Evolutionary conservation across 768 basidiomycete species (phyloP).

Genomic region (Rhizopogon salebrosus): DNA sequence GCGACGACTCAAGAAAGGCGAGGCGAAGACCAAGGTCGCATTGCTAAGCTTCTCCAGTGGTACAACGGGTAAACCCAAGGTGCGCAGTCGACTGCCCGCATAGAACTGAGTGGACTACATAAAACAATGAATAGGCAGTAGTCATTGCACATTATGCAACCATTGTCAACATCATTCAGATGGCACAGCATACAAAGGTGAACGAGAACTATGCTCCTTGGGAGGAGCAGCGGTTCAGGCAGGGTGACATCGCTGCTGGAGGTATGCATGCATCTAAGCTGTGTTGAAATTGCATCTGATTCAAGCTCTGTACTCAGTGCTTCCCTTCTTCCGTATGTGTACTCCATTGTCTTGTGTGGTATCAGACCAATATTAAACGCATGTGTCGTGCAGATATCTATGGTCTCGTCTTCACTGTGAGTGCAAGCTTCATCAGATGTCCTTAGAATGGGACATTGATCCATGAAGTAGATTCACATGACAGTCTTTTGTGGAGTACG

Average conservation of each 20-base stretch:
- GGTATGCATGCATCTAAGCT: constrained; percentile 32
- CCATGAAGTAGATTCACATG: constrained; percentile 40
- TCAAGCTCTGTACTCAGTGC: constrained; percentile 29
- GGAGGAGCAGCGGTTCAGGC: constrained; percentile 37
- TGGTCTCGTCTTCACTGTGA: constrained; percentile 52
- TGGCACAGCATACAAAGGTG: constrained; percentile 43
- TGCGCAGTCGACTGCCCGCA: neutral
- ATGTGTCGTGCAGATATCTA: constrained; percentile 42
- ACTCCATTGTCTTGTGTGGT: constrained; percentile 6
- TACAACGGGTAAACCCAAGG: constrained; percentile 54
- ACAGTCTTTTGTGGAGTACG: constrained; percentile 47
- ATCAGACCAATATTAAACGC: constrained; percentile 7
- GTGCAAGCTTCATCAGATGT: constrained; percentile 10
- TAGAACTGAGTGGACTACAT: neutral
- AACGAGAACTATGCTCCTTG: constrained; percentile 32
- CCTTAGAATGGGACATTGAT: constrained; percentile 4
- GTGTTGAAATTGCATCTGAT: neutral
- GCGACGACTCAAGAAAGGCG: constrained; percentile 46
- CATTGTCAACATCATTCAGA: constrained; percentile 60
- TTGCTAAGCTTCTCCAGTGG: constrained; percentile 73
- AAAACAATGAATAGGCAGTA: constrained; percentile 44
- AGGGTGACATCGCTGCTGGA: constrained; percentile 54
- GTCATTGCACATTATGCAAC: constrained; percentile 61
- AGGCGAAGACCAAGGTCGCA: constrained; percentile 58
- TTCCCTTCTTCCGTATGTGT: constrained; percentile 55